Evolutionary conservation across 768 basidiomycete species (phyloP), one percentile per base, ranked within the genome.

Genomic region (Tylopilus felleus): DNA sequence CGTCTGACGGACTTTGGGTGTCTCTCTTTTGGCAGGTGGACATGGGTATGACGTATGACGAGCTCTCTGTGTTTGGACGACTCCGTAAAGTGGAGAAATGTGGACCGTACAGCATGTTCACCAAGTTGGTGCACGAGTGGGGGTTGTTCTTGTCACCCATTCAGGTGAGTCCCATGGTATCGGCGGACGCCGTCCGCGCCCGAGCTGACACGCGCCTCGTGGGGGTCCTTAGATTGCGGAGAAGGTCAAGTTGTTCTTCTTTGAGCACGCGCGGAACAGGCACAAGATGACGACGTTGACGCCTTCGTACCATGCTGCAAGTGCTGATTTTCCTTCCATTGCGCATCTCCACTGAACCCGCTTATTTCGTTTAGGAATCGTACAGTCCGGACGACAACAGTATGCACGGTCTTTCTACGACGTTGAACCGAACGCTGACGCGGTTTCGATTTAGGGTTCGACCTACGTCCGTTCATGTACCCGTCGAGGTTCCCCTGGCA

Each of bases 11-110:
- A 27, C 25, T 3, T 35, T 13, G 33, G 14, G 14, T 14, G 14
- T 35, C 5, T 35, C 31, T 14, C 33, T 46, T 43, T 45, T 43
- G 46, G 7, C 33, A 35, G 13, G 33, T 14, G 13, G 33, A 14
- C 64, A 98, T 98, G 96, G 96, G 96, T 9, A 98, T 98, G 97
- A 97, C 96, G 0, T 98, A 98, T 65, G 90, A 98, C 61, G 97
- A 98, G 61, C 78, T 99, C 19, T 95, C 93, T 12, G 83, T 93
- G 19, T 96, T 94, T 61, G 97, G 96, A 23, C 79, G 95, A 27
- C 78, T 99, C 23, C 84, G 97, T 49, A 98, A 99, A 73, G 82
- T 96, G 38, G 94, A 97, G 64, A 98, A 98, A 74, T 94, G 93
- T 68, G 97, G 97, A 3, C 96, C 97, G 2, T 98, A 95, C 73